phyloP scores from a whole-genome alignment of 2,329 filamentous ascomycete species.

The Pyrenophora teres region DNA sequence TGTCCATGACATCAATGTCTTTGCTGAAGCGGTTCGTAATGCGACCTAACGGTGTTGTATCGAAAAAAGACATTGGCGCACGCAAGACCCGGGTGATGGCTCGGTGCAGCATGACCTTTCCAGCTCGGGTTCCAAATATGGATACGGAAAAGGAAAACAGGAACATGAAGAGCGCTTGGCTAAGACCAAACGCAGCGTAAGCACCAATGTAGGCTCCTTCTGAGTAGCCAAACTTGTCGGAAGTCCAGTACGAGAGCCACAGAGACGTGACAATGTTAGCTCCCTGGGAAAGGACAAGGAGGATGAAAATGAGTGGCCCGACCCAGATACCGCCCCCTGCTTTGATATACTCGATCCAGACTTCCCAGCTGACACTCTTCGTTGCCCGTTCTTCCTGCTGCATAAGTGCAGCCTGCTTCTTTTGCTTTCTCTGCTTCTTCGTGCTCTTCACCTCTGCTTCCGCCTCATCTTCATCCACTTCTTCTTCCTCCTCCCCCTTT shows the following conservation, averaged over 20 bases:
- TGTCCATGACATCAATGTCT: constrained; percentile 97
- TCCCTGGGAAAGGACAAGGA: constrained; percentile 75
- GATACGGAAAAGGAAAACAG: constrained; percentile 78
- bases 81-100: constrained; percentile 77
- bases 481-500: constrained; percentile 52
- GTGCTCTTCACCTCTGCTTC: constrained; percentile 64
- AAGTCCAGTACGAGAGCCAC: constrained; percentile 95
- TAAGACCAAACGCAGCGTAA: constrained; percentile 17
- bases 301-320: constrained; percentile 64
- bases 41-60: constrained; percentile 91
- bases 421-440: constrained; percentile 49
- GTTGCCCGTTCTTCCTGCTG: constrained; percentile 73
- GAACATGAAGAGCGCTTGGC: constrained; percentile 62
- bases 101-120: constrained; percentile 77
- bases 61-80: constrained; percentile 86
- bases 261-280: constrained; percentile 86
- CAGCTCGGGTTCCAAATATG: constrained; percentile 78
- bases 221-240: constrained; percentile 70
- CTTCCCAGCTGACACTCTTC: constrained; percentile 76
- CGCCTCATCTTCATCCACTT: constrained; percentile 56
- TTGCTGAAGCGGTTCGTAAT: constrained; percentile 97
- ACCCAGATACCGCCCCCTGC: constrained; percentile 75
- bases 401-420: constrained; percentile 67
- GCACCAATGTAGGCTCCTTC: constrained; percentile 73
- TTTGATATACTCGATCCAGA: constrained; percentile 77